Evolutionary conservation across 1,284 basidiomycete species (phyloP).

Genomic region (Ganoderma sinense): DNA sequence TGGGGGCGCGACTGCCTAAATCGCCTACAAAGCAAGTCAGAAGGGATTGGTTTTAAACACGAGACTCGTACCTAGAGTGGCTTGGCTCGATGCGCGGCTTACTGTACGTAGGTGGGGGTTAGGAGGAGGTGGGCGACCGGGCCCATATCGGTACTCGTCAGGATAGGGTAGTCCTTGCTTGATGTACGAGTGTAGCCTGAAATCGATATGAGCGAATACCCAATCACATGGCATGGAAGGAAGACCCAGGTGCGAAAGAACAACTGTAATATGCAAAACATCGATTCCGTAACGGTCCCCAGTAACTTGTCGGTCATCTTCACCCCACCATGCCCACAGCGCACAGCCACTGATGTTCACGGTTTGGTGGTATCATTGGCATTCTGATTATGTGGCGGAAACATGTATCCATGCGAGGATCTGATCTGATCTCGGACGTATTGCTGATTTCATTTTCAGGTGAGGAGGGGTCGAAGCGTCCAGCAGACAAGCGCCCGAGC

Average conservation of each 20-base stretch:
- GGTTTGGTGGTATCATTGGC: not conserved
- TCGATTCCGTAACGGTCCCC: not conserved
- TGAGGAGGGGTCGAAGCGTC: not conserved
- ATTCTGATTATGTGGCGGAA: not conserved
- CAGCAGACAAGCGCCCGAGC: not conserved
- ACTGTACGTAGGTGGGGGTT: constrained; percentile 46
- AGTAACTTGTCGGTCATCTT: not conserved
- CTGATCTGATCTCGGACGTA: not conserved
- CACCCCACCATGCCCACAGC: not conserved
- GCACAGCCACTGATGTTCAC: not conserved
- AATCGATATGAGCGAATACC: constrained; percentile 13
- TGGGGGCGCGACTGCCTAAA: not conserved
- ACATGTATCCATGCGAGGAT: not conserved
- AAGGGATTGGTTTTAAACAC: not conserved
- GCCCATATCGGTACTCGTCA: constrained; percentile 71
- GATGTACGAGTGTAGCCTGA: constrained; percentile 69
- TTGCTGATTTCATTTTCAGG: not conserved
- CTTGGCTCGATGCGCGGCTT: constrained; percentile 27
- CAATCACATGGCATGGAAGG: too few species aligned
- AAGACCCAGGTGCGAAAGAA: not conserved
- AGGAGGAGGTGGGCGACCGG: constrained; percentile 65
- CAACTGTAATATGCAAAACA: not conserved
- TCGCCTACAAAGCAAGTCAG: not conserved
- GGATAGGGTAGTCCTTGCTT: constrained; percentile 72
- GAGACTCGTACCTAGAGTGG: constrained; percentile 18